phyloP scores from a whole-genome alignment of 768 basidiomycete genomes.

The Mycena sanguinolenta region DNA sequence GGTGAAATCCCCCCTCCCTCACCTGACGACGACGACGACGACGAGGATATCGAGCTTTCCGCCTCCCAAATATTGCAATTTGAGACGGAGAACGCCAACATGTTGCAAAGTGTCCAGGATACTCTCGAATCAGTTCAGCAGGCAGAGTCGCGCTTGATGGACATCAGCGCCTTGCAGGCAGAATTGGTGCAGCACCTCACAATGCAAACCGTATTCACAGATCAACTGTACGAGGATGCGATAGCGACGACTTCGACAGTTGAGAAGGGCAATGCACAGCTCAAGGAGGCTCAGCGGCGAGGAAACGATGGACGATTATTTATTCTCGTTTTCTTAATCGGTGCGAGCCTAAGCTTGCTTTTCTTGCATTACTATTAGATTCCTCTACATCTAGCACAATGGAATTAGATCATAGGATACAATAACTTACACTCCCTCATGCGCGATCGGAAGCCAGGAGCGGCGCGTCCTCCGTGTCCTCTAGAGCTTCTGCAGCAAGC shows the following conservation, averaged over 20 bases:
- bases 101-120: slow-evolving; percentile 87
- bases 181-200: slow-evolving; percentile 91
- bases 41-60: slow-evolving; percentile 86
- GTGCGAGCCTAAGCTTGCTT: slow-evolving; percentile 90
- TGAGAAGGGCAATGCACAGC: slow-evolving; percentile 90
- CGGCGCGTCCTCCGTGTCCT: slow-evolving; percentile 72
- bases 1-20: slow-evolving; percentile 47
- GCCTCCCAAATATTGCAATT: slow-evolving; percentile 93
- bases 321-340: slow-evolving; percentile 91
- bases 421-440: not conserved
- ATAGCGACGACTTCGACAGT: slow-evolving; percentile 88
- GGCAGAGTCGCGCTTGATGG: slow-evolving; percentile 91
- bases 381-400: not conserved
- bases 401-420: slow-evolving; percentile 16
- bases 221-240: slow-evolving; percentile 95
- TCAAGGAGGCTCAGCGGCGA: slow-evolving; percentile 89
- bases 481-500: slow-evolving; percentile 70
- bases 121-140: slow-evolving; percentile 91
- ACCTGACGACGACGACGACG: slow-evolving; percentile 70
- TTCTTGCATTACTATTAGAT: slow-evolving; percentile 92
- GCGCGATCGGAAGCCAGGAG: slow-evolving; percentile 54
- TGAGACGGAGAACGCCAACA: slow-evolving; percentile 90
- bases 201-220: slow-evolving; percentile 91
- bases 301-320: slow-evolving; percentile 91
- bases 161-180: slow-evolving; percentile 94